Evolutionary conservation across 2,329 filamentous ascomycete species (phyloP), one percentile per base, ranked within the genome.

Genomic region (Ilyonectria destructans): DNA sequence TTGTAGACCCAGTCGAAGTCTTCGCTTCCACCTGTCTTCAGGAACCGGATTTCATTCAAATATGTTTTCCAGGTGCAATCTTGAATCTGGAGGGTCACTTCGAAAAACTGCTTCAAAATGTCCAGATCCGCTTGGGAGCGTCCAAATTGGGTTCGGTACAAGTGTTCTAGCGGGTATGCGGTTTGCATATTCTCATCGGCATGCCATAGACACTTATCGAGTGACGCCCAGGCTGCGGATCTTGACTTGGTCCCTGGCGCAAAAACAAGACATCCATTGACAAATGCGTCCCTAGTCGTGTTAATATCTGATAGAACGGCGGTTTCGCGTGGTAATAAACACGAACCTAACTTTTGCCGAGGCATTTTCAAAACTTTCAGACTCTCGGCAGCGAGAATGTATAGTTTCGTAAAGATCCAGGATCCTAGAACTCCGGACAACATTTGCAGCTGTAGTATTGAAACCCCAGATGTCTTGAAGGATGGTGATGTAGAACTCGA

Each of bases 391-490:
- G 2, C 69, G 69, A 0, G 68, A 19, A 3, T 73, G 52, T 19
- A 74, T 66, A 9, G 55, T 52, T n/a, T 73, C 70, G 2, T 75
- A 75, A 6, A 75, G 65, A 55, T 75, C 71, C 3, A 74, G 21
- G 0, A 74, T 58, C 2, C 56, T 61, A 1, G 17, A 52, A 17
- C 46, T 45, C 0, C 33, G 63, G 35, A 65, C 23, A 12, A 76
- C 26, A 4, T 70, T 67, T 2, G 23, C 23, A 15, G 48, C 45
- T 1, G 17, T 26, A 9, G 12, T 8, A 26, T 74, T 71, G 4
- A 37, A 35, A 23, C 56, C 48, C 0, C 63, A 58, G 3, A 74
- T 70, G 0, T 57, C n/a, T 13, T 31, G 56, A 17, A 74, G 69
- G 17, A 73, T 68, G 2, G 23, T 43, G 1, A 74, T 35, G 31